Conservation (phyloP, 2,329 filamentous ascomycete genomes). For the Cladosporium sp. region DNA sequence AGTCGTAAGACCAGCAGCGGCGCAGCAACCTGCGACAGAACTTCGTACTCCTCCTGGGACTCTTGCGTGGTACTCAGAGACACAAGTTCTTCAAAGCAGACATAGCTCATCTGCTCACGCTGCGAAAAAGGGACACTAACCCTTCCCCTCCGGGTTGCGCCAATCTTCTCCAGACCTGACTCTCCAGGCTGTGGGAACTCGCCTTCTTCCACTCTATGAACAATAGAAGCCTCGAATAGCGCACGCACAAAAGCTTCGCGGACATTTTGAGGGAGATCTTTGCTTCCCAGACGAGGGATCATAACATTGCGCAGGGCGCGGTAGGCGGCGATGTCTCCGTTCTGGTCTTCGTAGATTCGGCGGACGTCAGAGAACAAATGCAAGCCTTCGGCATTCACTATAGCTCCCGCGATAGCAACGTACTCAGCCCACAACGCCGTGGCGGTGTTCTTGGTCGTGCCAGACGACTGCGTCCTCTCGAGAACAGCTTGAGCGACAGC, state of each 20-base stretch:
- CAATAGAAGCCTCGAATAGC: constrained; percentile 74
- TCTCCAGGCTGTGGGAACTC: constrained; percentile 48
- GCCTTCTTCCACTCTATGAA: constrained; percentile 63
- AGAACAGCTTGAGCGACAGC: constrained; percentile 62
- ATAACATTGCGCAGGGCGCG: constrained; percentile 62
- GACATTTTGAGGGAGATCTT: constrained; percentile 58
- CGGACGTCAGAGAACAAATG: constrained; percentile 21
- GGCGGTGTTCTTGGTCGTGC: constrained; percentile 30
- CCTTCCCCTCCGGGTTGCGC: constrained; percentile 60
- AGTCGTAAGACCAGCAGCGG: constrained; percentile 78
- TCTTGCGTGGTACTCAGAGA: constrained; percentile 23
- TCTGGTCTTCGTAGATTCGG: constrained; percentile 60
- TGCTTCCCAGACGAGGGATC: constrained; percentile 64
- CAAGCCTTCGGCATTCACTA: constrained; percentile 33
- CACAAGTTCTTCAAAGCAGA: constrained; percentile 69
- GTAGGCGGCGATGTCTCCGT: constrained; percentile 75
- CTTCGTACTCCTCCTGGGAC: constrained; percentile 38
- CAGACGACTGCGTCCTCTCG: constrained; percentile 37
- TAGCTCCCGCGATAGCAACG: constrained; percentile 31
- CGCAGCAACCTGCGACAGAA: constrained; percentile 68
- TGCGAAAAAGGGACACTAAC: constrained; percentile 61
- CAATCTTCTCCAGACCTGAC: constrained; percentile 57
- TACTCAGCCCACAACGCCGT: constrained; percentile 58
- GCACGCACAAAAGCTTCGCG: constrained; percentile 65
- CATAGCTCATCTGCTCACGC: constrained; percentile 68